phyloP scores from a whole-genome alignment of 2,329 filamentous ascomycete genomes.

The Phyllosticta citriasiana region DNA sequence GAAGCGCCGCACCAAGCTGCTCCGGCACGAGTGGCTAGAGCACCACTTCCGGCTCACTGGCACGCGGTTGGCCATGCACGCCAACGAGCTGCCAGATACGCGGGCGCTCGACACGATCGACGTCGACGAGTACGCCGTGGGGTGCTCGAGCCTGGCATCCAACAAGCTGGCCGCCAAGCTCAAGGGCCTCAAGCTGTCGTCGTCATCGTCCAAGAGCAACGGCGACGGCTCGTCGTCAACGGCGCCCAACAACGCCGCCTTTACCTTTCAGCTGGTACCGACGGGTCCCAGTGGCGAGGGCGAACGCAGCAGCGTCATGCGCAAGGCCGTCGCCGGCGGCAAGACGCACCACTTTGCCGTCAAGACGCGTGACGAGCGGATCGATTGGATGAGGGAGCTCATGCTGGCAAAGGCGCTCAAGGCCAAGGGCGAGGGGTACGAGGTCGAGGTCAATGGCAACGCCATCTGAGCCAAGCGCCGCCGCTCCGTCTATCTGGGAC shows the following conservation, averaged over 20 bases:
- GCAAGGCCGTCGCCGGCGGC: conserved; percentile 40
- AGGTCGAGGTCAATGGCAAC: conserved; percentile 66
- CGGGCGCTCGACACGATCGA: conserved; percentile 71
- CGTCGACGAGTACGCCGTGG: conserved; percentile 81
- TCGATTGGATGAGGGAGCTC: conserved; percentile 93
- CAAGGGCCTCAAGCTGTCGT: conserved; percentile 58
- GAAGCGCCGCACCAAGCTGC: conserved; percentile 81
- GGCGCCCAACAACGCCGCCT: conserved; percentile 43
- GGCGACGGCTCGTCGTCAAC: conserved; percentile 44
- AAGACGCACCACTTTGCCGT: conserved; percentile 96
- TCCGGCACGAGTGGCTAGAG: conserved; percentile 89
- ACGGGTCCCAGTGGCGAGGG: conserved; percentile 23
- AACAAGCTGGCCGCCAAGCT: conserved; percentile 82
- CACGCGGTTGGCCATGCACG: conserved; percentile 56
- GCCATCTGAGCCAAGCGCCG: conserved; percentile 9
- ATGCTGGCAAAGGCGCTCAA: conserved; percentile 83
- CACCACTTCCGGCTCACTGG: conserved; percentile 76
- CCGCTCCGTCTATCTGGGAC: neutral
- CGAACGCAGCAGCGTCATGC: conserved; percentile 26
- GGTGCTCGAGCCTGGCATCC: conserved; percentile 66
- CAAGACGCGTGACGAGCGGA: conserved; percentile 74
- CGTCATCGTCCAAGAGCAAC: conserved; percentile 39
- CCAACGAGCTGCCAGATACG: conserved; percentile 40
- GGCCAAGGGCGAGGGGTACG: conserved; percentile 74
- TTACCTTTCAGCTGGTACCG: conserved; percentile 70